Percentiles rank a stretch among this genome's conserved stretches.
Conservation (phyloP, 768 basidiomycete genomes). For the Trametes punicea region DNA sequence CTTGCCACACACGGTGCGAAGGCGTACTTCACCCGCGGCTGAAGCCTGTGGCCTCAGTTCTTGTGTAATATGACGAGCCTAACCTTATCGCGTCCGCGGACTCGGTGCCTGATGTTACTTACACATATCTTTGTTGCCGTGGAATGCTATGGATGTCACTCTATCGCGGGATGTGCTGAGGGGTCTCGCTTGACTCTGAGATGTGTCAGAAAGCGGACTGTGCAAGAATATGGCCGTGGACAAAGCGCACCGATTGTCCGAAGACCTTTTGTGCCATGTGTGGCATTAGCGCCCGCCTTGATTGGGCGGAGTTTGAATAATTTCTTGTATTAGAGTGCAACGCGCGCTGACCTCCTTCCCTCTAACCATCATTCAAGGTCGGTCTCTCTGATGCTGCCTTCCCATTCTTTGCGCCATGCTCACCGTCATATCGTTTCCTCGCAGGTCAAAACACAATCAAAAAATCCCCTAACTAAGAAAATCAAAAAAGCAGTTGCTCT, state of each 20-base stretch:
- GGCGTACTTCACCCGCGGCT: constrained; percentile 84
- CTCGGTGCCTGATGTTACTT: constrained; percentile 8
- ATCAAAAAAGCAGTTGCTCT: constrained; percentile 76
- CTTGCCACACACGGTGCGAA: constrained; percentile 81
- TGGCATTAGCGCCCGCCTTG: constrained; percentile 5
- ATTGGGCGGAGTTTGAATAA: constrained; percentile 40
- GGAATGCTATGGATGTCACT: neutral
- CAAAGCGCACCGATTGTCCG: constrained; percentile 10
- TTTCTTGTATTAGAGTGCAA: constrained; percentile 19
- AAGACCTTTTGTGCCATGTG: constrained; percentile 17
- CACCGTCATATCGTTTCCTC: constrained; percentile 18
- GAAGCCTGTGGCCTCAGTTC: constrained; percentile 22
- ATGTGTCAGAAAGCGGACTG: constrained; percentile 3
- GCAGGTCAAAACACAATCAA: constrained; percentile 58
- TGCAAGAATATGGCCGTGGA: constrained; percentile 5
- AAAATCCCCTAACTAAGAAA: constrained; percentile 50
- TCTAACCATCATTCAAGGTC: constrained; percentile 65
- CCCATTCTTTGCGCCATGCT: constrained; percentile 9
- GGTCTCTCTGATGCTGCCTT: constrained; percentile 24
- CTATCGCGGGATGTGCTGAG: neutral
- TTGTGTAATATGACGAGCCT: neutral
- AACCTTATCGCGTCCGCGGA: constrained; percentile 2
- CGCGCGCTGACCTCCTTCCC: constrained; percentile 38
- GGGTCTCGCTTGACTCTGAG: neutral
- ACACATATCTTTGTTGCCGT: neutral